Percentiles rank a stretch among this genome's conserved stretches.
Conservation (phyloP, 257 asterid genomes). For the Scutellaria minor region DNA sequence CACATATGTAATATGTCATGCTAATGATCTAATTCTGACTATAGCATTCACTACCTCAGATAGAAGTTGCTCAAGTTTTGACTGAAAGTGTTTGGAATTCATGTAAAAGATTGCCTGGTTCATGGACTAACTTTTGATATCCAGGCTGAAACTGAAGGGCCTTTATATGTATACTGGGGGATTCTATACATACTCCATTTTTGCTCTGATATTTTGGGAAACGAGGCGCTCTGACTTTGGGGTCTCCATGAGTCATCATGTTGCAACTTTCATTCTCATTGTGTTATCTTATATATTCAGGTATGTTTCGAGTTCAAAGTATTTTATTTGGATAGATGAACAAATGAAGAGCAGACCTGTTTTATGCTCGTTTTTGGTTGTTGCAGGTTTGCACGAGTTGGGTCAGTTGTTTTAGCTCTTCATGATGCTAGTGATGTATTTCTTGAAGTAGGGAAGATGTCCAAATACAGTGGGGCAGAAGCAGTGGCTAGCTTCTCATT, state of each 20-base stretch:
- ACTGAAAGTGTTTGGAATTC: slow-evolving; percentile 5
- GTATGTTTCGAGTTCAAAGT: slow-evolving; percentile 43
- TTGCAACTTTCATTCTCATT: slow-evolving; percentile 85
- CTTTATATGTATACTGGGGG: slow-evolving; percentile 90
- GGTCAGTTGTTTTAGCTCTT: slow-evolving; percentile 90
- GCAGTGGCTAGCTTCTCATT: slow-evolving; percentile 85
- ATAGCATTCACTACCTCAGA: slow-evolving; percentile 1
- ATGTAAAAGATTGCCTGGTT: slow-evolving; percentile 16
- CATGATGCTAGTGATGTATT: slow-evolving; percentile 98
- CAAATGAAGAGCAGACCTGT: slow-evolving; percentile 8
- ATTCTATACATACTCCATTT: slow-evolving; percentile 90
- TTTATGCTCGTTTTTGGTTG: slow-evolving; percentile 23
- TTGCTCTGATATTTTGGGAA: slow-evolving; percentile 96
- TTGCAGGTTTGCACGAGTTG: slow-evolving; percentile 92
- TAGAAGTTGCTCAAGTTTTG: slow-evolving; percentile 18
- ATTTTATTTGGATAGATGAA: slow-evolving; percentile 20
- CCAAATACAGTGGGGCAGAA: slow-evolving; percentile 94
- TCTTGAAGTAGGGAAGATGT: slow-evolving; percentile 97
- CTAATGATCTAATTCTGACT: slow-evolving; percentile 16
- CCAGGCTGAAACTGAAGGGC: slow-evolving; percentile 91
- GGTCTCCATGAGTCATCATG: slow-evolving; percentile 96
- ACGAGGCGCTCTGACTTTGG: slow-evolving; percentile 98
- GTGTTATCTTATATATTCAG: slow-evolving; percentile 75
- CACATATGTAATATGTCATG: slow-evolving; percentile 18
- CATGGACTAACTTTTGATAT: slow-evolving; percentile 35